Conservation (phyloP, 805 yeast genomes). For the Cyberlindnera sargentensis region DNA sequence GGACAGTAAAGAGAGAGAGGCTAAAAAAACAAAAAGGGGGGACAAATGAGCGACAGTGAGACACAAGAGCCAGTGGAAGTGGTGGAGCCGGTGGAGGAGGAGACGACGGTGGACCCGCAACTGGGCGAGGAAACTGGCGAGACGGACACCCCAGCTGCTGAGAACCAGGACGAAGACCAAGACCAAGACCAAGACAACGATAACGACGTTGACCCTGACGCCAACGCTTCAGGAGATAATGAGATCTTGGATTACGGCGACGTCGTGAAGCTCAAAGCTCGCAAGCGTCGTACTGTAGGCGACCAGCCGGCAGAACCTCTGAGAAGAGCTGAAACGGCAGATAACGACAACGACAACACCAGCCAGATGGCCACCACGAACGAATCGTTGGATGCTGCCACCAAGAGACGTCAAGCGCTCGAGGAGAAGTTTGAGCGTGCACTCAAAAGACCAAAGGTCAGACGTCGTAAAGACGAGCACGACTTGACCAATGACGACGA, state of each 20-base stretch:
- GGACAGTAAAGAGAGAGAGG: too few relatives aligned
- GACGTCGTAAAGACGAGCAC: conserved; percentile 75
- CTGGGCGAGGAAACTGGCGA: not conserved
- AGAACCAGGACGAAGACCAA: conserved; percentile 11
- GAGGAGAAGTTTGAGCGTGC: conserved; percentile 80
- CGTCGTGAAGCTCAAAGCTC: conserved; percentile 13
- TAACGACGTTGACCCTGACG: conserved; percentile 4
- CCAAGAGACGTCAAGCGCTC: conserved; percentile 60
- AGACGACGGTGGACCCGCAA: not conserved
- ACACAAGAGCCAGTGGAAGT: not conserved
- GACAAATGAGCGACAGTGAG: conserved; percentile 1
- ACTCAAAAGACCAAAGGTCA: conserved; percentile 54
- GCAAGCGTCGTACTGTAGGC: conserved; percentile 14
- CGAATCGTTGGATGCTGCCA: conserved; percentile 19
- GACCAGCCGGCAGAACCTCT: conserved; percentile 3
- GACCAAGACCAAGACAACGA: too few relatives aligned
- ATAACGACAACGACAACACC: too few relatives aligned
- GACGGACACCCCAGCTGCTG: conserved; percentile 7
- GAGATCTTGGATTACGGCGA: conserved; percentile 24
- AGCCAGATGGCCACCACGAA: conserved; percentile 1
- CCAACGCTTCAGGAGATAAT: conserved; percentile 2
- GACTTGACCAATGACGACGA: conserved; percentile 95
- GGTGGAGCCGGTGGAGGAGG: not conserved
- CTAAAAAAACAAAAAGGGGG: not conserved
- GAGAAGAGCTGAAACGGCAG: not conserved